These are phyloP conservation scores for Lecanoromycetidae sp. DNA, from an alignment of 2,329 filamentous ascomycete genomes.

Conservation along the genomic window DNA sequence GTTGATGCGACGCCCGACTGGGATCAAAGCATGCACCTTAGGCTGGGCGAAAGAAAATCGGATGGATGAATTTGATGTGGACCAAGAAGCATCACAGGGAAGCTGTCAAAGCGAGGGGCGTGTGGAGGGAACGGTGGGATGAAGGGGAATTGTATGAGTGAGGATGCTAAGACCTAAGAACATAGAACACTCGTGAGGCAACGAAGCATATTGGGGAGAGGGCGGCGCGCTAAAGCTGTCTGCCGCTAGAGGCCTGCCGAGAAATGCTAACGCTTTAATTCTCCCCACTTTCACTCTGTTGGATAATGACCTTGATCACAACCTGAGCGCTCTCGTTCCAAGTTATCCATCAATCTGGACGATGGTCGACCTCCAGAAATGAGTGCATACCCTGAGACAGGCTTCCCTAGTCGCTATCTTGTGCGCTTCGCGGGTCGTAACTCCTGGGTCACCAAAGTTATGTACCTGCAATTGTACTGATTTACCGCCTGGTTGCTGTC, in stretches of 20 bases:
- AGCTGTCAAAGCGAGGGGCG: not conserved
- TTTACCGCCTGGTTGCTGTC: too few species aligned
- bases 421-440: too few species aligned
- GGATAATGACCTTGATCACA: not conserved
- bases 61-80: not conserved
- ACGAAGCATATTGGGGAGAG: not conserved
- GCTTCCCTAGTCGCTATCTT: too few species aligned
- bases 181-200: not conserved
- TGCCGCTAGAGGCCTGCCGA: slow-evolving; percentile 4
- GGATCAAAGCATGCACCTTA: not conserved
- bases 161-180: not conserved
- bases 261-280: not conserved
- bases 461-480: too few species aligned
- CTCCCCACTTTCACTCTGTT: slow-evolving; percentile 4
- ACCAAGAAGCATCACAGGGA: too few species aligned
- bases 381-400: too few species aligned
- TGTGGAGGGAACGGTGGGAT: not conserved
- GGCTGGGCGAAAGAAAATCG: too few species aligned
- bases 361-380: too few species aligned
- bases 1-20: slow-evolving; percentile 5
- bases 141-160: not conserved
- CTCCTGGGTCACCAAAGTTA: too few species aligned
- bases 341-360: not conserved
- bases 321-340: not conserved
- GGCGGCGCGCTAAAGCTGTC: slow-evolving; percentile 9